These are phyloP conservation scores for Irpex sp. DNA, from an alignment of 1,284 basidiomycete genomes.

Conservation along the genomic window DNA sequence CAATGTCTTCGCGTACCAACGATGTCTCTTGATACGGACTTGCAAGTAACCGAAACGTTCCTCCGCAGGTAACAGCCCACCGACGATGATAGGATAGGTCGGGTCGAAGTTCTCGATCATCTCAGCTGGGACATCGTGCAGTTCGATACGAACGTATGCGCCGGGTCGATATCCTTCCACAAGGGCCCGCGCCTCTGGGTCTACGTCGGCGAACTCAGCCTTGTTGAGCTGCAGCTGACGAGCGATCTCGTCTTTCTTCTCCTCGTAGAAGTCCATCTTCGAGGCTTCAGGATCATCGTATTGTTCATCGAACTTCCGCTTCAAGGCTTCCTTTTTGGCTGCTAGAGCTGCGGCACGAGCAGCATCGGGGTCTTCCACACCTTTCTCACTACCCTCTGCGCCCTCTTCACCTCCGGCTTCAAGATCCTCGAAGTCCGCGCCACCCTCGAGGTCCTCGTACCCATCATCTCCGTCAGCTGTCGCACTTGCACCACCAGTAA, in stretches of 20 bases:
- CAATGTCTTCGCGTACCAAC: constrained; percentile 90
- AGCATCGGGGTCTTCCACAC: constrained; percentile 30
- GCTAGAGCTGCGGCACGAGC: constrained; percentile 60
- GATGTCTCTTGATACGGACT: constrained; percentile 93
- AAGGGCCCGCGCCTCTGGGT: constrained; percentile 74
- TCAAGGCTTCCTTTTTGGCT: constrained; percentile 88
- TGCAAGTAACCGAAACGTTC: constrained; percentile 93
- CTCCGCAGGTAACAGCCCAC: constrained; percentile 89
- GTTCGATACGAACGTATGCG: constrained; percentile 91
- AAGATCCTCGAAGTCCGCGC: constrained; percentile 43
- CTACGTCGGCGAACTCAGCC: constrained; percentile 82
- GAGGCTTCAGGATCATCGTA: constrained; percentile 86
- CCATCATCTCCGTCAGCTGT: constrained; percentile 43
- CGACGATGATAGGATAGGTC: constrained; percentile 86
- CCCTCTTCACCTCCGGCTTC: constrained; percentile 33
- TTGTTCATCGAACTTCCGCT: constrained; percentile 95
- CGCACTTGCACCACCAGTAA: constrained; percentile 66
- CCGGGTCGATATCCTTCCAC: constrained; percentile 93
- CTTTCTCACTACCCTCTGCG: constrained; percentile 16
- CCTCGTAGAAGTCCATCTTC: constrained; percentile 85
- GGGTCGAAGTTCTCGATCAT: constrained; percentile 95
- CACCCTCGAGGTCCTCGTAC: constrained; percentile 37
- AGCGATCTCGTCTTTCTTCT: constrained; percentile 90
- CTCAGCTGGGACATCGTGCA: constrained; percentile 84
- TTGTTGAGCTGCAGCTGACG: constrained; percentile 83